Percentiles rank a stretch among this genome's conserved stretches.
phyloP scores from a whole-genome alignment of 768 basidiomycete genomes.

The Tricholomella constricta region DNA sequence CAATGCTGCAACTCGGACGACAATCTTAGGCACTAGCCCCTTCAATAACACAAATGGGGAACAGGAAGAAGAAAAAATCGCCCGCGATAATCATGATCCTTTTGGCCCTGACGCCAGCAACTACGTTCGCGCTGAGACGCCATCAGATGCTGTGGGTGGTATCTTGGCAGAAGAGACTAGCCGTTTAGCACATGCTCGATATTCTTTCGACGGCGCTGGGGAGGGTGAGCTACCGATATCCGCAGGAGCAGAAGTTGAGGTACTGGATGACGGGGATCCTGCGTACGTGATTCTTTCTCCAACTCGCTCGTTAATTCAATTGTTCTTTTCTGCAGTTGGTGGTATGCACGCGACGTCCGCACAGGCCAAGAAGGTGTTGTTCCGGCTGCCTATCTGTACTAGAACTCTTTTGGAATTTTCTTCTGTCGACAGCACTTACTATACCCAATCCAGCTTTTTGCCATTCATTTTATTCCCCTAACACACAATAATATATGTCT shows the following conservation, averaged over 20 bases:
- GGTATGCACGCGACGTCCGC: constrained; percentile 83
- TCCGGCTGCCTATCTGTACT: constrained; percentile 90
- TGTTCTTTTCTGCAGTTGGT: constrained; percentile 64
- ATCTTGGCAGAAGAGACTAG: constrained; percentile 66
- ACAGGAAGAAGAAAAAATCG: constrained; percentile 56
- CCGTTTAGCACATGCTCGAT: constrained; percentile 78
- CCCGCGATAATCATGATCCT: constrained; percentile 48
- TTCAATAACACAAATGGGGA: constrained; percentile 44
- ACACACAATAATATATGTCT: constrained; percentile 2
- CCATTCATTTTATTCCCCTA: constrained; percentile 8
- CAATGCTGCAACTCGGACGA: constrained; percentile 84
- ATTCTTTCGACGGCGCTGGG: constrained; percentile 77
- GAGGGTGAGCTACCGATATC: constrained; percentile 77
- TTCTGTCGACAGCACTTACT: constrained; percentile 34
- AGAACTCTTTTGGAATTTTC: constrained; percentile 42
- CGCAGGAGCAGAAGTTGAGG: constrained; percentile 70
- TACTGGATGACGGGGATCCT: constrained; percentile 78
- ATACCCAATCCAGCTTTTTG: constrained; percentile 21
- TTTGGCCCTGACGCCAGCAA: constrained; percentile 77
- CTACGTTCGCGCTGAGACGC: constrained; percentile 80
- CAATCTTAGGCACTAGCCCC: constrained; percentile 65
- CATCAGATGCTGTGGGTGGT: constrained; percentile 70
- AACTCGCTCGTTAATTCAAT: constrained; percentile 15
- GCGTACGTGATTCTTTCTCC: constrained; percentile 53
- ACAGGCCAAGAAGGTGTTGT: constrained; percentile 88